Percentiles rank a stretch among this genome's conserved stretches.
These are phyloP conservation scores for Ochromonas danica DNA, from an alignment of 108 stramenopile genomes.

Conservation along the genomic window DNA sequence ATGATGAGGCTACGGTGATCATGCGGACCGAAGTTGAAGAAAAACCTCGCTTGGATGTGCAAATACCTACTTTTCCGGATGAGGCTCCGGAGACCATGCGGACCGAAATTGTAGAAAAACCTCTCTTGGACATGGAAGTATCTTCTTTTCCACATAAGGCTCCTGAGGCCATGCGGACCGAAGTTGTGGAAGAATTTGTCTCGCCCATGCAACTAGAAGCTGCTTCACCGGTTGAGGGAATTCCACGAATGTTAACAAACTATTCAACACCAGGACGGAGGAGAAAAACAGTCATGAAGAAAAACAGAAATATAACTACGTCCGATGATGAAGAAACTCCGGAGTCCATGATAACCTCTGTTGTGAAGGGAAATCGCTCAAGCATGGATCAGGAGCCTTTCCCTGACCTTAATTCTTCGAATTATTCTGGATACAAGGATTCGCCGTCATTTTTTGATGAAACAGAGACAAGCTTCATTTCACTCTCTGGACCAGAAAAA, in stretches of 20 bases:
- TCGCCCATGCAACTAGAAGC: slow-evolving; percentile 13
- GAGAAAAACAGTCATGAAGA: slow-evolving; percentile 16
- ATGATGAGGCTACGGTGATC: slow-evolving; percentile 14
- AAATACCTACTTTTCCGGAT: slow-evolving; percentile 16
- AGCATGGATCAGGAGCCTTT: slow-evolving; percentile 14
- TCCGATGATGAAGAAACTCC: slow-evolving; percentile 15
- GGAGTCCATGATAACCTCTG: slow-evolving; percentile 9
- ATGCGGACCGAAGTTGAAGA: slow-evolving; percentile 14
- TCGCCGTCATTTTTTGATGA: slow-evolving; percentile 15
- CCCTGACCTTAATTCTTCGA: slow-evolving; percentile 15
- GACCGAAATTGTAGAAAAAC: slow-evolving; percentile 16
- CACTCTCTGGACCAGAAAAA: slow-evolving; percentile 9
- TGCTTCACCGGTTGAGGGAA: slow-evolving; percentile 13
- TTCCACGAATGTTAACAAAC: slow-evolving; percentile 16
- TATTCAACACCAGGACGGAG: slow-evolving; percentile 14
- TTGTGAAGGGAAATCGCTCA: slow-evolving; percentile 15
- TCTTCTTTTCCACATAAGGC: slow-evolving; percentile 15
- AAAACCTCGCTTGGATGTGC: slow-evolving; percentile 14
- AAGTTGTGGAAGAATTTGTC: slow-evolving; percentile 16
- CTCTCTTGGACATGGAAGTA: slow-evolving; percentile 15
- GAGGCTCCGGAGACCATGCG: slow-evolving; percentile 12
- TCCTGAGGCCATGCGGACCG: slow-evolving; percentile 12
- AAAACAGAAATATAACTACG: slow-evolving; percentile 17
- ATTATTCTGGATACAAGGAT: slow-evolving; percentile 17
- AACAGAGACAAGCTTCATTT: slow-evolving; percentile 16